phyloP scores from a whole-genome alignment of 2,329 filamentous ascomycete species.

The Phialophora verrucosa region DNA sequence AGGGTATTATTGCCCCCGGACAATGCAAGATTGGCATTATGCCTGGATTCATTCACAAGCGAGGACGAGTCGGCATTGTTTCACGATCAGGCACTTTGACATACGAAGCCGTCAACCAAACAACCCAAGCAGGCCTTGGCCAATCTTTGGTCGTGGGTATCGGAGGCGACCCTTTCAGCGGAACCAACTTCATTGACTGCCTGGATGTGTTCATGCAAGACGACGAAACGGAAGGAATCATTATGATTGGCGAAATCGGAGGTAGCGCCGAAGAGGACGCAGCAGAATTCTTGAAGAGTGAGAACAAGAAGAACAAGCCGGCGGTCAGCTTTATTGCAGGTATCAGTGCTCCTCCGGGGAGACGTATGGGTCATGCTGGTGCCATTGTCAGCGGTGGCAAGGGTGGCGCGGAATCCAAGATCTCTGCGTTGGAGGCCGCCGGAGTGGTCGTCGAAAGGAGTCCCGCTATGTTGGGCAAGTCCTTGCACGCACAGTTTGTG shows the following conservation, averaged over 20 bases:
- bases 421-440: slow-evolving; percentile 86
- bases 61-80: slow-evolving; percentile 97
- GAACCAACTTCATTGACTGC: slow-evolving; percentile 99
- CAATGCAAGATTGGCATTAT: slow-evolving; percentile 99
- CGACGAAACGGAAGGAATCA: slow-evolving; percentile 96
- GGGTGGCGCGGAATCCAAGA: slow-evolving; percentile 98
- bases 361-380: slow-evolving; percentile 98
- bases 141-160: slow-evolving; percentile 99
- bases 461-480: slow-evolving; percentile 89
- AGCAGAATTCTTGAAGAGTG: slow-evolving; percentile 88
- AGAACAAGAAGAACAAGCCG: slow-evolving; percentile 94
- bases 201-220: slow-evolving; percentile 96
- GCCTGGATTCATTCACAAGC: slow-evolving; percentile 99
- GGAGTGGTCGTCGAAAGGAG: slow-evolving; percentile 97
- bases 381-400: slow-evolving; percentile 98
- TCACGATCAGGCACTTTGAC: slow-evolving; percentile 97
- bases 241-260: slow-evolving; percentile 99
- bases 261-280: slow-evolving; percentile 97
- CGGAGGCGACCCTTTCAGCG: slow-evolving; percentile 96
- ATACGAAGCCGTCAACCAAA: slow-evolving; percentile 99
- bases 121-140: slow-evolving; percentile 92
- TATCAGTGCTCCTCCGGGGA: slow-evolving; percentile 93
- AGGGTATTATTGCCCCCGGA: slow-evolving; percentile 79
- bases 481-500: slow-evolving; percentile 92
- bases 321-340: slow-evolving; percentile 98